These are phyloP conservation scores for Populus davidiana DNA, from an alignment of 345 rosid genomes.

Conservation along the genomic window DNA sequence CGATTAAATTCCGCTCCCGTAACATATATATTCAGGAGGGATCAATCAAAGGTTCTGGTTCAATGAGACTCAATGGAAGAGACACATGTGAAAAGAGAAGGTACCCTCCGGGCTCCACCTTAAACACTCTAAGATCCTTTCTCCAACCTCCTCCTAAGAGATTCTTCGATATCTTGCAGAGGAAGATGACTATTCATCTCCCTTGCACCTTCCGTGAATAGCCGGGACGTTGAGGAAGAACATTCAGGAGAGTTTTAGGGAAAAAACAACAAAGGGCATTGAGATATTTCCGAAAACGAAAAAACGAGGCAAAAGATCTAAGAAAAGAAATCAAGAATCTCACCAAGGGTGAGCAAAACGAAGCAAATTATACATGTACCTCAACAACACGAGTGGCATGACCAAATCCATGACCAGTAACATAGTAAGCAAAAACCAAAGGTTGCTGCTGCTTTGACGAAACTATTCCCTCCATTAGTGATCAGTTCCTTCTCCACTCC, in stretches of 20 bases:
- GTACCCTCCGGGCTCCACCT: too few relatives aligned
- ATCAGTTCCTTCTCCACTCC: too few relatives aligned
- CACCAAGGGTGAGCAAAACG: background rate
- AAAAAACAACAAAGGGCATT: background rate
- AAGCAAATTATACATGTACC: conserved; percentile 31
- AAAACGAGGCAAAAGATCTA: too few relatives aligned
- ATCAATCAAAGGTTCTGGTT: too few relatives aligned
- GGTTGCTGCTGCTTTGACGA: conserved; percentile 16
- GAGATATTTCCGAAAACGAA: too few relatives aligned
- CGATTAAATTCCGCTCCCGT: too few relatives aligned
- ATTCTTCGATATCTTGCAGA: background rate
- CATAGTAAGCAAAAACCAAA: conserved; percentile 87
- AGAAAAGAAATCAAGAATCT: too few relatives aligned
- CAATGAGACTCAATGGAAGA: background rate
- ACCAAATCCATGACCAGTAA: conserved; percentile 98
- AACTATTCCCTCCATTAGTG: too few relatives aligned
- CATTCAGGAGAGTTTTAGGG: background rate
- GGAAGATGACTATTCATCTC: background rate
- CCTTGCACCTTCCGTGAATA: background rate
- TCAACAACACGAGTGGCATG: conserved; percentile 99
- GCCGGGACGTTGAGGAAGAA: background rate
- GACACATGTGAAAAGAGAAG: background rate
- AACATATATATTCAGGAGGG: too few relatives aligned
- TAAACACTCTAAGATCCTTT: too few relatives aligned
- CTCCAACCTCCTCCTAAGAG: too few relatives aligned